These are phyloP conservation scores for Quercus wislizeni DNA, from an alignment of 306 rosid species.

Conservation along the genomic window DNA sequence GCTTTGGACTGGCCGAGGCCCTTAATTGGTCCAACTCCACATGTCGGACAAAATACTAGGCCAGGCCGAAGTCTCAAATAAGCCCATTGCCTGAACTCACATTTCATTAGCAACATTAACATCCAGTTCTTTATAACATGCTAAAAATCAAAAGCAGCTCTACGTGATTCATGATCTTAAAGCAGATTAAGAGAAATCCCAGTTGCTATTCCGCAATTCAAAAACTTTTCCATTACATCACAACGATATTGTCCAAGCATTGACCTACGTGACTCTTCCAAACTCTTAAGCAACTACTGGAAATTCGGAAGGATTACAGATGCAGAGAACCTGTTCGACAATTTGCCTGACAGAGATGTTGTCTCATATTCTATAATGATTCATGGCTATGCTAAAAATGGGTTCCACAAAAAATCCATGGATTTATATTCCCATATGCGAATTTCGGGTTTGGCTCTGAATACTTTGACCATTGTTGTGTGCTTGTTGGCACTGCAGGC, in stretches of 20 bases:
- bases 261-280: background rate
- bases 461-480: too few relatives aligned
- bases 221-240: background rate
- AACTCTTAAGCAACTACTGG: background rate
- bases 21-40: background rate
- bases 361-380: conserved; percentile 15
- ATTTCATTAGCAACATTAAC: background rate
- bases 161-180: background rate
- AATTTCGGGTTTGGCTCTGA: too few relatives aligned
- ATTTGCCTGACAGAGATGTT: conserved; percentile 3
- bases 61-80: background rate
- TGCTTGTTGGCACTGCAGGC: too few relatives aligned
- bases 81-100: background rate
- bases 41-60: background rate
- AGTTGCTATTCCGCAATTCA: background rate
- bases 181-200: background rate
- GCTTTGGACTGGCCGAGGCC: background rate
- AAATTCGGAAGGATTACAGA: background rate
- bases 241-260: background rate
- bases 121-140: background rate
- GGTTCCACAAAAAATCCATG: too few relatives aligned
- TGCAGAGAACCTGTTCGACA: conserved; percentile 13
- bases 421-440: too few relatives aligned
- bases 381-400: too few relatives aligned
- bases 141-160: background rate